Evolutionary conservation across 305 asterid genomes (phyloP), one percentile per base, ranked within the genome.

Genomic region (Fraxinus baroniana): DNA sequence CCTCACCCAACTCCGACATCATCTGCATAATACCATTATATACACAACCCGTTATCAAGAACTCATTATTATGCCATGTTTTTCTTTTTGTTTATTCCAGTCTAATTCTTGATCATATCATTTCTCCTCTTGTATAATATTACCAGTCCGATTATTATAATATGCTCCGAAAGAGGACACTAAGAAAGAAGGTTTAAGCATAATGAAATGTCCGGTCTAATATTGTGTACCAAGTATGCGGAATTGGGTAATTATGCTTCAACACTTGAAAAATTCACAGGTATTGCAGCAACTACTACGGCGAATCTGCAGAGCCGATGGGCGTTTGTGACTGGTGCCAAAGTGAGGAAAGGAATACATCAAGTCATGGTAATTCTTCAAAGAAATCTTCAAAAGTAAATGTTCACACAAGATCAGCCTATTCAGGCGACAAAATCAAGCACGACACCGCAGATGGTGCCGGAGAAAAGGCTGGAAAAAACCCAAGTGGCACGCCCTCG

Each of bases 271-370:
- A 24, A 78, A 52, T 52, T 7, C 22, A 26, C 84, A 94, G 98
- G 86, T 94, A 94, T 86, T 94, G 98, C 84, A 94, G 98, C 91
- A 94, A 86, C 87, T 92, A 90, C 87, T 91, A 93, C 80, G 86
- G 93, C 30, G 97, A 89, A 87, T 55, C 73, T 76, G 83, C 94
- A 13, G 95, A 86, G 82, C 87, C 93, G 2, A 85, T 90, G 32
- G 84, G 85, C 80, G 87, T 92, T 37, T 94, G 98, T 79, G 97
- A 94, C 41, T 94, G 98, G 98, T 94, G 98, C 89, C 93, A 89
- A 86, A 89, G 94, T 82, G 97, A 93, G 86, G 89, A 85, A 46
- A 85, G 85, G 79, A 87, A 71, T 17, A 64, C 82, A 18, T 75
- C 81, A 3, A 83, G 81, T 83, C 86, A 86, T 5, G 86, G 88